Evolutionary conservation across 257 asterid species (phyloP).

Genomic region (Capsicum pubescens): DNA sequence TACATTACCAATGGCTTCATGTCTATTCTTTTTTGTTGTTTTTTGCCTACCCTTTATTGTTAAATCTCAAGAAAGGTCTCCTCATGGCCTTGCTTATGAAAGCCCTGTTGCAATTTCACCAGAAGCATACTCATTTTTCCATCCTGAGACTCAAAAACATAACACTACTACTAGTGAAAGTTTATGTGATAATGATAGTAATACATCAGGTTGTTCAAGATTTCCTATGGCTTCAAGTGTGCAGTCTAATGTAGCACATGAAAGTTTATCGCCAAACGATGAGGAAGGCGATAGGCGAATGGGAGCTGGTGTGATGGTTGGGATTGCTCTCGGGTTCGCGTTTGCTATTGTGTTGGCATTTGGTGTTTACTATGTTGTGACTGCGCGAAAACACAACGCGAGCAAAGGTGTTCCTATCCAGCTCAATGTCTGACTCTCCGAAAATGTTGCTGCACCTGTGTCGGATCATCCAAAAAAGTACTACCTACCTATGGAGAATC

Average conservation of each 20-base stretch:
- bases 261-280: constrained; percentile 31
- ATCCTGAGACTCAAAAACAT: constrained; percentile 42
- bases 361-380: constrained; percentile 37
- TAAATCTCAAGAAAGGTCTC: constrained; percentile 49
- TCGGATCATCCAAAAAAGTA: neutral
- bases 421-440: constrained; percentile 36
- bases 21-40: constrained; percentile 32
- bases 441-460: neutral
- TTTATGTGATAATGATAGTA: neutral
- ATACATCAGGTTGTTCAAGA: constrained; percentile 34
- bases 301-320: constrained; percentile 41
- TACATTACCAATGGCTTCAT: constrained; percentile 38
- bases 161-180: constrained; percentile 23
- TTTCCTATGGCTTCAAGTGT: constrained; percentile 50
- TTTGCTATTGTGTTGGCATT: constrained; percentile 41
- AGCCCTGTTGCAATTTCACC: constrained; percentile 51
- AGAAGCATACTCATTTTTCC: constrained; percentile 50
- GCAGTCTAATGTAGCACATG: constrained; percentile 45
- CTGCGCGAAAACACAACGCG: constrained; percentile 33
- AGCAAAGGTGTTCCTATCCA: constrained; percentile 29
- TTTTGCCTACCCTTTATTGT: constrained; percentile 28
- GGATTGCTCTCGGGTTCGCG: constrained; percentile 36
- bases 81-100: constrained; percentile 46
- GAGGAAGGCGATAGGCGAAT: constrained; percentile 23
- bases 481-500: neutral